Base-by-base conservation (phyloP, 495 filamentous ascomycete species). In the Melanomma pulvis-pyrius region DNA sequence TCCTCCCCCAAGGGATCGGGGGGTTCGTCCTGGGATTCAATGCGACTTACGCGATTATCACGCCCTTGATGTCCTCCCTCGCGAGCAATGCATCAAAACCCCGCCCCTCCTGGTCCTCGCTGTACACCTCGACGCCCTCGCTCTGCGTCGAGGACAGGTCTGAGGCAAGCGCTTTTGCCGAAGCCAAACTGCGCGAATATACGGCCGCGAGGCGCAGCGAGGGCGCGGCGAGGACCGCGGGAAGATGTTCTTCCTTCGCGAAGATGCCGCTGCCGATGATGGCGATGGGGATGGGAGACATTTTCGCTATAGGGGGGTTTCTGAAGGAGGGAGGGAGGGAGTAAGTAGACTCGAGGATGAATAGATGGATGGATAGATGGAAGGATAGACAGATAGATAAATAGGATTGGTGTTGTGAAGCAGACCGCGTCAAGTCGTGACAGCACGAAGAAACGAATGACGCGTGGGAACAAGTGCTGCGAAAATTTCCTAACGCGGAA, bases 31-130 rank as follows among this genome's bases (percentile, higher is more conserved):
- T 30, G 5, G 30, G 6, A 51, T 9, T 34, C 5, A 41, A 44
- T 46, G 13, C 25, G 25, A 59, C 78, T 21, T 73, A 87, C 77
- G 83, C 88, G 60, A 94, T 83, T 59, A 92, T 84, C 9, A 94
- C 84, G 46, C 86, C 88, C 0, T 79, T 68, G 49, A 93, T 84
- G 73, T 94, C 90, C 25, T 75, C 60, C 11, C 90, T 82, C 32
- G 80, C 74, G 21, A 92, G 82, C 12, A 94, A 76, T 58, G 86
- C 87, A 24, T 82, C 77, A 59, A 87, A 89, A 17, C 72, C 71
- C 57, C 82, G 80, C 6, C 80, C 84, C 3, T 75, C 58, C 0
- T 83, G 79, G 67, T 92, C 90, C 17, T 88, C 84, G 7, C 87
- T 82, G 72, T 85, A 86, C 22, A 86, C 73, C 3, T 75, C 74